These are phyloP conservation scores for Carex scoparia DNA, from an alignment of 176 grass and related monocot genomes.

Conservation along the genomic window DNA sequence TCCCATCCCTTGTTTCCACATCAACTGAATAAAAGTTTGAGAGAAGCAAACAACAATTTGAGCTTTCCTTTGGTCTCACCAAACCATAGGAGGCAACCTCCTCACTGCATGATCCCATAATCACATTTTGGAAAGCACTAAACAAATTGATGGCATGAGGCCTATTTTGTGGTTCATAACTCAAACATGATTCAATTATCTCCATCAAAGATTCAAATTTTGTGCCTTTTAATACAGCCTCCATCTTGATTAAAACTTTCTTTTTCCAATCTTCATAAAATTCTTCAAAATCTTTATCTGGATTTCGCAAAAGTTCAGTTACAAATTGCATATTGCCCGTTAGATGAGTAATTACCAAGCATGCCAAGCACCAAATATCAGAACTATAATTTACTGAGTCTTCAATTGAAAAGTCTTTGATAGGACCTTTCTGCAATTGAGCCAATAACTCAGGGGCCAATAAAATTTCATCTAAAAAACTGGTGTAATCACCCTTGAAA, in stretches of 20 bases:
- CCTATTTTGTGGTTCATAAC: slow-evolving; percentile 49
- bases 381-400: slow-evolving; percentile 31
- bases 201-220: slow-evolving; percentile 39
- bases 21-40: slow-evolving; percentile 12
- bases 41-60: slow-evolving; percentile 46
- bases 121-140: slow-evolving; percentile 33
- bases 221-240: slow-evolving; percentile 40
- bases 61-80: slow-evolving; percentile 30
- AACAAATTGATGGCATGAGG: slow-evolving; percentile 55
- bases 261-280: slow-evolving; percentile 67
- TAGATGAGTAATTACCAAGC: slow-evolving; percentile 60
- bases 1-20: slow-evolving; percentile 26
- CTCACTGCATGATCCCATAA: slow-evolving; percentile 24
- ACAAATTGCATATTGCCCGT: slow-evolving; percentile 42
- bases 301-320: slow-evolving; percentile 26
- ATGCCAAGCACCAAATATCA: slow-evolving; percentile 74
- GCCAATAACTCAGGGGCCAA: slow-evolving; percentile 44
- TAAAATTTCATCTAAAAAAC: slow-evolving; percentile 15
- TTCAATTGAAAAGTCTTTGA: slow-evolving; percentile 20
- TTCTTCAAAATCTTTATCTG: slow-evolving; percentile 30
- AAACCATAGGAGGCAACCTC: slow-evolving; percentile 35
- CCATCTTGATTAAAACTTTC: slow-evolving; percentile 38
- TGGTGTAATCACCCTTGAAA: slow-evolving; percentile 4
- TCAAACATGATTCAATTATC: slow-evolving; percentile 46
- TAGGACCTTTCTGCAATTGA: slow-evolving; percentile 17